Evolutionary conservation across 352 stramenopile genomes (phyloP), one percentile per base, ranked within the genome.

Genomic region (Blastocystis sp.): DNA sequence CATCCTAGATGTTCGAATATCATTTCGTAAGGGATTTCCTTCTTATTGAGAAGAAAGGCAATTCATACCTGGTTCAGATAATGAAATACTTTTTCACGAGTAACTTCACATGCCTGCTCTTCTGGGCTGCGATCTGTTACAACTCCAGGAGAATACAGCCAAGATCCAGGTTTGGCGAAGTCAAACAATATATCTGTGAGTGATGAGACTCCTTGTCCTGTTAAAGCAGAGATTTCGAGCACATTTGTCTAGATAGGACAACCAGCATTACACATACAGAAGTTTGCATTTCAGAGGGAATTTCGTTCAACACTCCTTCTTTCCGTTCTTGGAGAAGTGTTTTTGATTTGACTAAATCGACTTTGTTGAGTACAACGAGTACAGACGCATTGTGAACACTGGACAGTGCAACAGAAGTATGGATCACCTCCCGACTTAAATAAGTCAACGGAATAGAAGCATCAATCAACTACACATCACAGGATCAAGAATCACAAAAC

Each of bases 1-100:
- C 71, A 83, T 63, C 71, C 71, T 43, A n/a, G 14, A 16, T 83
- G 71, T 19, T 65, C 71, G 51, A 83, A 57, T 37, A 83, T 83
- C n/a, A 83, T 51, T 46, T 83, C 71, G 14, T 83, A 83, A 52
- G 71, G 71, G 21, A 83, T 83, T 63, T 83, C 71, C 63, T 74
- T 27, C 9, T 1, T 6, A 37, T 74, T 7, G 49, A 14, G 0
- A 19, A 27, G 9, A 21, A 27, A n/a, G 0, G 19, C 35, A 37
- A 52, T 0, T 5, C 32, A 21, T 43, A 74, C 63, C 49, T 83
- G 71, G 49, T 83, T 83, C 14, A 83, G 71, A 43, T 51, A 83
- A 21, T 83, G 71, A 43, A 83, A 83, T 42, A 52, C 71, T 29
- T 83, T 83, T 24, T 83, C 71, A 37, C 71, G 71, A 11, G 58